A percentile compares a stretch with the other conserved stretches of the same genome.
phyloP scores from a whole-genome alignment of 495 filamentous ascomycete genomes.

The Opeltia flavorubescens region DNA sequence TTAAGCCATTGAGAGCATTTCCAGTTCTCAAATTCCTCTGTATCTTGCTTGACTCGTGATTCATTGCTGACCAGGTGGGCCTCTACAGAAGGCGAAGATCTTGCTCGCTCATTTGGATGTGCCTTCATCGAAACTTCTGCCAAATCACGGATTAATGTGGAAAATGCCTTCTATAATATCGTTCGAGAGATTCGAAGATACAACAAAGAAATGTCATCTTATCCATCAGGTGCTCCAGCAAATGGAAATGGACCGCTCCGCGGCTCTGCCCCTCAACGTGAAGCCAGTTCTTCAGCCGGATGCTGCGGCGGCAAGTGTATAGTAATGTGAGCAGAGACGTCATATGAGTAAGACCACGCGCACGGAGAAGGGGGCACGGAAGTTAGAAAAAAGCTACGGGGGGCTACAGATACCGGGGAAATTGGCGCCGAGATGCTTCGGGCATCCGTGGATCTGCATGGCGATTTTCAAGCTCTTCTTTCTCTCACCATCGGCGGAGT shows the following conservation, averaged over 20 bases:
- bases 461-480: background rate
- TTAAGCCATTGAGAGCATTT: background rate
- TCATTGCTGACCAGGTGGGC: background rate
- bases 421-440: background rate
- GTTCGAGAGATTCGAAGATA: conserved; percentile 94
- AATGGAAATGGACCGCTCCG: conserved; percentile 44
- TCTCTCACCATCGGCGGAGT: background rate
- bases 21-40: background rate
- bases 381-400: background rate
- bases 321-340: conserved; percentile 1
- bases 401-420: no score
- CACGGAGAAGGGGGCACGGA: background rate
- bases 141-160: conserved; percentile 94
- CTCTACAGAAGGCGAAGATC: conserved; percentile 66
- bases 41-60: background rate
- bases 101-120: conserved; percentile 80
- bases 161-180: conserved; percentile 95
- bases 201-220: conserved; percentile 91
- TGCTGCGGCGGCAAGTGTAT: conserved; percentile 41
- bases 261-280: conserved; percentile 58
- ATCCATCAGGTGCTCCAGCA: conserved; percentile 53
- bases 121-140: conserved; percentile 98
- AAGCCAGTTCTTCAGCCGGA: conserved; percentile 33
- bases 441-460: background rate
- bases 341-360: background rate